Evolutionary conservation across 345 rosid species (phyloP).

Genomic region (Salix purpurea): DNA sequence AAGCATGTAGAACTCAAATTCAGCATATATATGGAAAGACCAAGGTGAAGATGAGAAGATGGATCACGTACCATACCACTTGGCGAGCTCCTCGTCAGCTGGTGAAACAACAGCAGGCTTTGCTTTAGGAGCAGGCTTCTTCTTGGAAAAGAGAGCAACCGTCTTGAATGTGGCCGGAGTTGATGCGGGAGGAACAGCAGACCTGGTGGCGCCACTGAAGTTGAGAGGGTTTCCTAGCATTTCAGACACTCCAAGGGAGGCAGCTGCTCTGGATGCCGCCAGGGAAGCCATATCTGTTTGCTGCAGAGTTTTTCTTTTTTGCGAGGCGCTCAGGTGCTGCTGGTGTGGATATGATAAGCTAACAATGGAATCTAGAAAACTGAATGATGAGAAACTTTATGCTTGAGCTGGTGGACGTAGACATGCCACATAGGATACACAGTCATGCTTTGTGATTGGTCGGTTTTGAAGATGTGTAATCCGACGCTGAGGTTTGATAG

Average conservation of each 20-base stretch:
- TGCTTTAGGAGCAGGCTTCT: constrained; percentile 60
- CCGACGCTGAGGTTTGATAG: constrained; percentile 55
- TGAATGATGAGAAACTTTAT: constrained; percentile 35
- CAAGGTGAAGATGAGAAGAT: background rate
- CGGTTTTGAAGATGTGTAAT: constrained; percentile 39
- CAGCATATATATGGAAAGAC: no score
- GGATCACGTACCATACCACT: constrained; percentile 86
- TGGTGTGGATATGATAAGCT: no score
- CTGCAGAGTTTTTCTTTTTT: background rate
- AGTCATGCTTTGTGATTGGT: constrained; percentile 37
- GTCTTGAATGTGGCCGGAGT: constrained; percentile 59
- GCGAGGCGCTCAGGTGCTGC: background rate
- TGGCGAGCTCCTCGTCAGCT: constrained; percentile 71
- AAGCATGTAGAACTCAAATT: no score
- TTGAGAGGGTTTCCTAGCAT: constrained; percentile 73
- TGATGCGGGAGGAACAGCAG: constrained; percentile 53
- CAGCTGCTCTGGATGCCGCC: constrained; percentile 55
- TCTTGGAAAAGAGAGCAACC: constrained; percentile 80
- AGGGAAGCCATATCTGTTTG: constrained; percentile 43
- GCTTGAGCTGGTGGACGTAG: constrained; percentile 56
- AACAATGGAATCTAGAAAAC: background rate
- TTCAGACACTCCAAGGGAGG: constrained; percentile 80
- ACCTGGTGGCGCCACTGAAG: constrained; percentile 42
- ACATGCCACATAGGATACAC: constrained; percentile 43
- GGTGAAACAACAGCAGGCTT: constrained; percentile 54